A percentile compares a stretch with the other conserved stretches of the same genome.
Evolutionary conservation across 257 asterid species (phyloP).

Genomic region (Nicotiana tabacum): DNA sequence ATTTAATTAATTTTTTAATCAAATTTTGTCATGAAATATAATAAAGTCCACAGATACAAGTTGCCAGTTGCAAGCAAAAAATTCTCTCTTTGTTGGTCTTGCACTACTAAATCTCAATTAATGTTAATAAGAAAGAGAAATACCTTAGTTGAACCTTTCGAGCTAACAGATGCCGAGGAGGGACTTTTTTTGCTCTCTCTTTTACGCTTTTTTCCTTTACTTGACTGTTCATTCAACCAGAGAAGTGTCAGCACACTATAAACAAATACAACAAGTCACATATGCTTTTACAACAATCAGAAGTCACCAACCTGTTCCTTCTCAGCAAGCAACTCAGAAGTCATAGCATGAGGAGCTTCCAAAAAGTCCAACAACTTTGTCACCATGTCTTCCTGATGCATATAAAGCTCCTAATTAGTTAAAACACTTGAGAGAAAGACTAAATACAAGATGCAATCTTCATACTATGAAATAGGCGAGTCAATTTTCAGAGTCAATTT

Average conservation of each 20-base stretch:
- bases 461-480: neutral
- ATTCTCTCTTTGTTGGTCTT: neutral
- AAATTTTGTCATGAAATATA: neutral
- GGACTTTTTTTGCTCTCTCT: slow-evolving; percentile 40
- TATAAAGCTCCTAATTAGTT: neutral
- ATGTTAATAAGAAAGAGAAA: neutral
- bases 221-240: slow-evolving; percentile 32
- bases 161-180: slow-evolving; percentile 47
- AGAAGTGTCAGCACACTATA: neutral
- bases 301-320: slow-evolving; percentile 62
- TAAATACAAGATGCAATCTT: neutral
- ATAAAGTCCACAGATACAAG: neutral
- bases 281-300: neutral
- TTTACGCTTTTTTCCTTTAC: slow-evolving; percentile 75
- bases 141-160: slow-evolving; percentile 73
- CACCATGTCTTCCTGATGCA: slow-evolving; percentile 76
- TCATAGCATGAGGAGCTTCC: slow-evolving; percentile 78
- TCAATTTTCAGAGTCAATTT: neutral
- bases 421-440: slow-evolving; percentile 7
- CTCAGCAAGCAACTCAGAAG: slow-evolving; percentile 67
- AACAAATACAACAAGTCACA: neutral
- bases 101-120: neutral
- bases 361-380: slow-evolving; percentile 70
- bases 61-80: neutral
- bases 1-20: neutral